Conservation (phyloP, 1,139 yeast species). For the Scheffersomyces segobiensis region DNA sequence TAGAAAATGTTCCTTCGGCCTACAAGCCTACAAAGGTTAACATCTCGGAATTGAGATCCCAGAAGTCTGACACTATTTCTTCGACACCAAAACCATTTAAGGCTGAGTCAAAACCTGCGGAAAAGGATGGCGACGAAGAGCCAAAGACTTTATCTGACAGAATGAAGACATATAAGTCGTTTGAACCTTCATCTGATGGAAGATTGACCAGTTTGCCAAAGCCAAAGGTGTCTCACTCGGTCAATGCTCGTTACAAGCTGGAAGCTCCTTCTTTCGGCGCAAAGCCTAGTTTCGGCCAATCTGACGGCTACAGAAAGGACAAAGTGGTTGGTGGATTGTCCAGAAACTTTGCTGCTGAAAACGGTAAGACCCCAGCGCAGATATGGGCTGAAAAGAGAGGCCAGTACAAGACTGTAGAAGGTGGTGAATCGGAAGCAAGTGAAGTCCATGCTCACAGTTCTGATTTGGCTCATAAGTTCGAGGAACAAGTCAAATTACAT, state of each 20-base stretch:
- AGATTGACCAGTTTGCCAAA: slow-evolving; percentile 66
- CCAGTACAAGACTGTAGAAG: slow-evolving; percentile 48
- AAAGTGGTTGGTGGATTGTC: slow-evolving; percentile 64
- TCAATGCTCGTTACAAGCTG: slow-evolving; percentile 47
- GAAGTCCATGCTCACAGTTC: not conserved
- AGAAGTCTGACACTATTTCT: slow-evolving; percentile 49
- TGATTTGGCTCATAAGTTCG: slow-evolving; percentile 8
- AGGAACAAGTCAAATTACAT: slow-evolving; percentile 4
- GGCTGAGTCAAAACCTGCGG: slow-evolving; percentile 24
- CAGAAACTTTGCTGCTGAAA: slow-evolving; percentile 67
- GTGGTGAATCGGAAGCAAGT: slow-evolving; percentile 17
- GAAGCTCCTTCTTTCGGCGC: slow-evolving; percentile 51
- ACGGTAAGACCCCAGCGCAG: slow-evolving; percentile 93
- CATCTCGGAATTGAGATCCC: slow-evolving; percentile 44
- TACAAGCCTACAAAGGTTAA: slow-evolving; percentile 64
- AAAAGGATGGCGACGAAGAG: slow-evolving; percentile 24
- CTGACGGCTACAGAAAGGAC: slow-evolving; percentile 33
- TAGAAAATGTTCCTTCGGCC: slow-evolving; percentile 62
- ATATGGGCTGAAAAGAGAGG: slow-evolving; percentile 93
- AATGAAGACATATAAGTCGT: slow-evolving; percentile 32
- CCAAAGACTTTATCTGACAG: slow-evolving; percentile 48
- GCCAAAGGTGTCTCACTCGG: slow-evolving; percentile 56
- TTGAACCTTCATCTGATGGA: slow-evolving; percentile 30
- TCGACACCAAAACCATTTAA: slow-evolving; percentile 34
- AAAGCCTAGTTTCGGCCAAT: slow-evolving; percentile 44